A percentile compares a stretch with the other conserved stretches of the same genome.
These are phyloP conservation scores for Stromatinia cepivora DNA, from an alignment of 2,329 filamentous ascomycete species.

Conservation along the genomic window DNA sequence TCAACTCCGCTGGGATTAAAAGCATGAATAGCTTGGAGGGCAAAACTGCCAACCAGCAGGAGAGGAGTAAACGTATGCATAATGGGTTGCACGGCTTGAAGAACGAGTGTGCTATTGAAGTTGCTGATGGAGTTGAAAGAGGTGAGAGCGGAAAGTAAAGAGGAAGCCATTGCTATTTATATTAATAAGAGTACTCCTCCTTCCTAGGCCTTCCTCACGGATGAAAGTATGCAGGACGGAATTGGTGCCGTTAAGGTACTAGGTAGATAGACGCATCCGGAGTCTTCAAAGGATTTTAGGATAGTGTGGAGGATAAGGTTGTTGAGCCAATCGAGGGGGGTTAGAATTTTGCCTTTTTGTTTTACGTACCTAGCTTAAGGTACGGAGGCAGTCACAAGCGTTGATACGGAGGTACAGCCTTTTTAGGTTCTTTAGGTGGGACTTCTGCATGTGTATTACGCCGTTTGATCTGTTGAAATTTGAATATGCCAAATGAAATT, in stretches of 20 bases:
- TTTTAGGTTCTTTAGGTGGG: conserved; percentile 1
- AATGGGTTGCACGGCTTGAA: conserved; percentile 41
- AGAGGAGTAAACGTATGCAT: conserved; percentile 54
- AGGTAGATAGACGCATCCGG: background rate
- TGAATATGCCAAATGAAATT: background rate
- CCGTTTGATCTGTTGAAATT: background rate
- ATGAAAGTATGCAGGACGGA: conserved; percentile 26
- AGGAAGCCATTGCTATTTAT: conserved; percentile 36
- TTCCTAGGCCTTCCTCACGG: background rate
- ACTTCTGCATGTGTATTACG: background rate
- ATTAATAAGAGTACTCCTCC: conserved; percentile 21
- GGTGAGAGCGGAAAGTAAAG: conserved; percentile 27
- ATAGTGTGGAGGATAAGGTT: background rate
- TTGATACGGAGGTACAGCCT: conserved; percentile 6
- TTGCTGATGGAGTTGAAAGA: conserved; percentile 31
- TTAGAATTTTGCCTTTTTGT: background rate
- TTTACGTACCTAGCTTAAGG: too few relatives aligned
- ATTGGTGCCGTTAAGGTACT: conserved; percentile 22
- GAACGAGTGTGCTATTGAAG: conserved; percentile 30
- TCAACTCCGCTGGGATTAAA: conserved; percentile 41
- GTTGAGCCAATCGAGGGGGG: background rate
- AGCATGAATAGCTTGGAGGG: conserved; percentile 53
- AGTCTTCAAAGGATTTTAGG: background rate
- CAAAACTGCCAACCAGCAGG: conserved; percentile 52
- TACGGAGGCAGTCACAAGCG: conserved; percentile 12